These are phyloP conservation scores for Phytophthora uliginosa DNA, from an alignment of 352 stramenopile species.

Conservation along the genomic window DNA sequence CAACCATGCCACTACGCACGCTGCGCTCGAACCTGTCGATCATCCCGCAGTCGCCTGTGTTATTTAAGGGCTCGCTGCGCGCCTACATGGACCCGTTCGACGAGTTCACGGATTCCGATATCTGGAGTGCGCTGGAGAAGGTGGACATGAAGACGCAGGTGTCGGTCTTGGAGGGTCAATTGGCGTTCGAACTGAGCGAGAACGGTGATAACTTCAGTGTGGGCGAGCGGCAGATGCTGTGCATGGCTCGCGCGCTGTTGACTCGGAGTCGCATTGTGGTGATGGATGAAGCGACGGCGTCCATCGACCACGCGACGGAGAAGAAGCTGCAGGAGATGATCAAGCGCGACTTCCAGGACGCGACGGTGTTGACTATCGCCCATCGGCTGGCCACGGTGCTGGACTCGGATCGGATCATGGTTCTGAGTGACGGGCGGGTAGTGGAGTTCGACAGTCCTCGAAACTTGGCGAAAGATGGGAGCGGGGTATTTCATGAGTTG, in stretches of 20 bases:
- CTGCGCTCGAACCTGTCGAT: constrained; percentile 44
- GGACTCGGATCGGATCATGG: constrained; percentile 72
- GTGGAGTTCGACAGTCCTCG: constrained; percentile 87
- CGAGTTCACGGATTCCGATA: constrained; percentile 74
- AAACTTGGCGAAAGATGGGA: constrained; percentile 13
- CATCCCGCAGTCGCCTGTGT: constrained; percentile 78
- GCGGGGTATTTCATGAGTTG: constrained; percentile 30
- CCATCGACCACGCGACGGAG: constrained; percentile 47
- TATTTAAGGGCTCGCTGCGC: constrained; percentile 90
- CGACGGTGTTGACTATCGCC: constrained; percentile 94
- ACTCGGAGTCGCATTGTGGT: constrained; percentile 88
- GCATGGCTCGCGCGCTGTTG: constrained; percentile 92
- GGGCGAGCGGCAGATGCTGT: constrained; percentile 95
- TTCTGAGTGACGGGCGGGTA: constrained; percentile 88
- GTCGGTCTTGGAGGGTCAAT: constrained; percentile 24
- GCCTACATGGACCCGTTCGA: constrained; percentile 92
- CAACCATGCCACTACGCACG: constrained; percentile 28
- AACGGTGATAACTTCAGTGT: constrained; percentile 48
- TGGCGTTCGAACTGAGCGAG: constrained; percentile 50
- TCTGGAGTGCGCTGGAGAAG: constrained; percentile 75
- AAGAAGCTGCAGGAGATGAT: constrained; percentile 54
- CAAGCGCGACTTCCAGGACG: constrained; percentile 77
- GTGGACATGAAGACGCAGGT: constrained; percentile 68
- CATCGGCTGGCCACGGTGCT: constrained; percentile 77
- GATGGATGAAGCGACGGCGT: constrained; percentile 91